phyloP scores from a whole-genome alignment of 2,329 filamentous ascomycete species.

The Blastomyces silverae region DNA sequence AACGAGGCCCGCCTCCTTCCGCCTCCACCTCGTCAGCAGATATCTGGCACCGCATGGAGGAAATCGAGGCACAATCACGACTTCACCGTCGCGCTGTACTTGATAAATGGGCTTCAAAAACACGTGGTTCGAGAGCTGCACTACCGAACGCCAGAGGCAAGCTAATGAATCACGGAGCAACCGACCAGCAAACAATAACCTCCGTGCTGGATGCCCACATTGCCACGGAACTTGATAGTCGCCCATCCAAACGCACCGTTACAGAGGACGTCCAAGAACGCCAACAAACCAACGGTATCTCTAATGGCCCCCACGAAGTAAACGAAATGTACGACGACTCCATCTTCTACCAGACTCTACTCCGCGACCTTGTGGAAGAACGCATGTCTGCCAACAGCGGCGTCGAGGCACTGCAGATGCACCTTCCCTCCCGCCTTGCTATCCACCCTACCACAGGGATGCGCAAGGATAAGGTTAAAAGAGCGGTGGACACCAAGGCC shows the following conservation, averaged over 20 bases:
- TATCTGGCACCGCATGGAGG: constrained; percentile 66
- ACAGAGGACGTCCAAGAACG: constrained; percentile 6
- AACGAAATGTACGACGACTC: constrained; percentile 80
- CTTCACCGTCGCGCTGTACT: constrained; percentile 63
- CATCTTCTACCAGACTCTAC: constrained; percentile 85
- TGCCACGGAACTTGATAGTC: constrained; percentile 35
- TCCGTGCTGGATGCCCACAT: constrained; percentile 42
- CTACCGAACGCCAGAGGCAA: constrained; percentile 54
- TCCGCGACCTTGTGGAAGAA: constrained; percentile 90
- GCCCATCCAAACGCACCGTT: constrained; percentile 28
- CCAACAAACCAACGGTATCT: constrained; percentile 6
- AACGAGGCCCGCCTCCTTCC: constrained; percentile 46
- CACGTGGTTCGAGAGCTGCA: constrained; percentile 49
- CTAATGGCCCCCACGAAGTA: constrained; percentile 12
- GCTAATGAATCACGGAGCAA: constrained; percentile 50
- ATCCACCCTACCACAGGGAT: constrained; percentile 40
- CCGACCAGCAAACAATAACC: constrained; percentile 47
- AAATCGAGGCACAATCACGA: constrained; percentile 54
- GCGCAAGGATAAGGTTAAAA: constrained; percentile 60
- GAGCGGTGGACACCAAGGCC: constrained; percentile 83
- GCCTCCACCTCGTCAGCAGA: constrained; percentile 51
- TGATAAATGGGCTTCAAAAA: constrained; percentile 85
- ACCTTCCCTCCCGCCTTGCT: constrained; percentile 34
- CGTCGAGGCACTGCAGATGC: constrained; percentile 33
- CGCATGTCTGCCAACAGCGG: constrained; percentile 55